Conservation (phyloP, 495 filamentous ascomycete genomes). For the Arthonia radiata region DNA sequence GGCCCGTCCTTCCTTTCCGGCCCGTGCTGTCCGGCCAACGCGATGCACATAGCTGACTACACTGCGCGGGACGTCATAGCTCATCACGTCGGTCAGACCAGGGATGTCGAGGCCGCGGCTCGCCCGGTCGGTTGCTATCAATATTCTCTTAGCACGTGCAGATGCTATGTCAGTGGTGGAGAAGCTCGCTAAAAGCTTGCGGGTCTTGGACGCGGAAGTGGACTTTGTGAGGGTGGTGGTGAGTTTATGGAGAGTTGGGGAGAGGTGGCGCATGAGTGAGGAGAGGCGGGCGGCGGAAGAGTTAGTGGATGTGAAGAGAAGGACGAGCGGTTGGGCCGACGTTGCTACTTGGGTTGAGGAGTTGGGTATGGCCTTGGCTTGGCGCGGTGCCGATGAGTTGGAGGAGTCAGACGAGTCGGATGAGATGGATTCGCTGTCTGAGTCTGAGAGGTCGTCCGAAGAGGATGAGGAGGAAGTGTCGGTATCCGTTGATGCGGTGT, state of each 20-base stretch:
- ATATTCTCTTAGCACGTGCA: too few species aligned
- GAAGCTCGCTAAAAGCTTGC: conserved; percentile 39
- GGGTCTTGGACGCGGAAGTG: conserved; percentile 35
- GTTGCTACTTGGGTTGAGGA: conserved; percentile 1
- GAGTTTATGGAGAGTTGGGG: conserved; percentile 26
- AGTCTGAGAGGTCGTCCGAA: conserved; percentile 5
- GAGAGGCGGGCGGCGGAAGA: conserved; percentile 59
- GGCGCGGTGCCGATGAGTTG: too few species aligned
- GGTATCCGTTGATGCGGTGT: conserved; percentile 11
- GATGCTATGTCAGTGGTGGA: conserved; percentile 32
- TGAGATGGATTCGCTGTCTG: conserved; percentile 3
- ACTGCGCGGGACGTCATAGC: conserved; percentile 75
- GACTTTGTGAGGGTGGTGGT: conserved; percentile 55
- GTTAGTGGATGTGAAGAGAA: conserved; percentile 78
- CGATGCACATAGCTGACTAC: conserved; percentile 74
- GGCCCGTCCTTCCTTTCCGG: conserved; percentile 48
- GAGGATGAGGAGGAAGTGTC: conserved; percentile 9
- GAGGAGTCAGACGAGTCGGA: conserved; percentile 5
- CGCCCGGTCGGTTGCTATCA: conserved; percentile 78
- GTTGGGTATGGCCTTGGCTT: conserved; percentile 9
- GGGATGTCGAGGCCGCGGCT: conserved; percentile 77
- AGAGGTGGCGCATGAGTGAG: conserved; percentile 44
- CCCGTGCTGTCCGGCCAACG: conserved; percentile 74
- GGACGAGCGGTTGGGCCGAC: conserved; percentile 16
- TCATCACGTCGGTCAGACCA: conserved; percentile 60